Evolutionary conservation across 2,329 filamentous ascomycete genomes (phyloP).

Genomic region (Alternaria gansuensis): DNA sequence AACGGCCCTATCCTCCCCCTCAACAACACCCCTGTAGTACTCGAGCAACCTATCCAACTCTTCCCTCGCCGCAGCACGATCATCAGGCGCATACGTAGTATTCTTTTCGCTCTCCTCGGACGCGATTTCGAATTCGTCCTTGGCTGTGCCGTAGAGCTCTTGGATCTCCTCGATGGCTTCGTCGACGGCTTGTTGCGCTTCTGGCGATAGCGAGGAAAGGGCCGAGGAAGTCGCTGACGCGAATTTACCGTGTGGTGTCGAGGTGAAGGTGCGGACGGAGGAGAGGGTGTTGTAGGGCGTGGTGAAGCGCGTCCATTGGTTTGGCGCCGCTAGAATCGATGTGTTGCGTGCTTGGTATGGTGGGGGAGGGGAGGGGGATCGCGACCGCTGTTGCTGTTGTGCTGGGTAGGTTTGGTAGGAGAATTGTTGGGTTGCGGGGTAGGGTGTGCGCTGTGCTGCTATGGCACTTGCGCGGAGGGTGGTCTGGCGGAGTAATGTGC

Average conservation of each 20-base stretch:
- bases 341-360: constrained; percentile 40
- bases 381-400: constrained; percentile 25
- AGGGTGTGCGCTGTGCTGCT: constrained; percentile 34
- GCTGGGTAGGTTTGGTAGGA: constrained; percentile 16
- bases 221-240: constrained; percentile 16
- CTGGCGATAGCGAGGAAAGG: constrained; percentile 26
- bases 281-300: constrained; percentile 42
- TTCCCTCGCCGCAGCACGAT: constrained; percentile 62
- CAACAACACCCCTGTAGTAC: constrained; percentile 57
- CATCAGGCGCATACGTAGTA: constrained; percentile 64
- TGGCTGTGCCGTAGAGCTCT: constrained; percentile 52
- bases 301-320: constrained; percentile 48
- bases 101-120: constrained; percentile 63
- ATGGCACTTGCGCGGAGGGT: constrained; percentile 39
- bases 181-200: constrained; percentile 39
- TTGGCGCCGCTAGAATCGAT: constrained; percentile 35
- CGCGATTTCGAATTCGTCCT: constrained; percentile 61
- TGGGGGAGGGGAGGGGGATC: constrained; percentile 37
- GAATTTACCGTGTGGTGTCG: constrained; percentile 15
- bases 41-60: constrained; percentile 61
- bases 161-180: constrained; percentile 47
- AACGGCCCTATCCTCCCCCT: constrained; percentile 53
- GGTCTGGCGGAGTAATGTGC: constrained; percentile 42
- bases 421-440: constrained; percentile 35
- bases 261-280: constrained; percentile 46